phyloP scores from a whole-genome alignment of 2,329 filamentous ascomycete genomes.

The Helotiales sp. region DNA sequence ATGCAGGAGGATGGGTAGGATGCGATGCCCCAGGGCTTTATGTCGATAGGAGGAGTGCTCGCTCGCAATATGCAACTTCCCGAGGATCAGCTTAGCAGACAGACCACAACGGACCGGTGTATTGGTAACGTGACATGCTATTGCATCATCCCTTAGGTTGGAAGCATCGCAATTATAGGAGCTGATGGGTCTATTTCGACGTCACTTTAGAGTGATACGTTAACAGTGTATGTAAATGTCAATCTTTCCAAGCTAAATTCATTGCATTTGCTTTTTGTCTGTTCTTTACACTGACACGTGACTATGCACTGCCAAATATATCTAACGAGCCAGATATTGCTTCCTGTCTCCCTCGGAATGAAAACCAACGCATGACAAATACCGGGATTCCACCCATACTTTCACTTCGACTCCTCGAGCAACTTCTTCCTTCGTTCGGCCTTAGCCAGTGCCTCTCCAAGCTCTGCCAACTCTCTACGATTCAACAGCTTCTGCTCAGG shows the following conservation, averaged over 20 bases:
- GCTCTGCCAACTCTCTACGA: conserved; percentile 25
- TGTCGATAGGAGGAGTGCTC: too few species aligned
- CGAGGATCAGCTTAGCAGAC: too few species aligned
- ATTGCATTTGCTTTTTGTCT: not conserved
- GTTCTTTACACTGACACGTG: not conserved
- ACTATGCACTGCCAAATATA: not conserved
- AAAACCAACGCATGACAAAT: conserved; percentile 2
- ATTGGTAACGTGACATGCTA: not conserved
- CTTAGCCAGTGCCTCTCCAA: conserved; percentile 18
- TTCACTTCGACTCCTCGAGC: not conserved
- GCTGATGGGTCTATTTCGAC: not conserved
- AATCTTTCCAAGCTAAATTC: not conserved
- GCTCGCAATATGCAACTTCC: too few species aligned
- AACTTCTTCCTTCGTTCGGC: conserved; percentile 14
- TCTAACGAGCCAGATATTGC: not conserved
- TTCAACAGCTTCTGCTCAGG: conserved; percentile 15
- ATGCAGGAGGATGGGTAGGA: too few species aligned
- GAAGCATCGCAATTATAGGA: not conserved
- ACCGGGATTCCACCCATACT: not conserved
- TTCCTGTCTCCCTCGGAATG: not conserved
- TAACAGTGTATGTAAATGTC: not conserved
- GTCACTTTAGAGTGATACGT: too few species aligned
- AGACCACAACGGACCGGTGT: too few species aligned
- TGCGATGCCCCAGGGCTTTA: too few species aligned
- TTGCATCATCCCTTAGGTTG: too few species aligned